Evolutionary conservation across 225 moss, liverwort and hornwort species (phyloP).

Genomic region (Thuidium tamariscinum): DNA sequence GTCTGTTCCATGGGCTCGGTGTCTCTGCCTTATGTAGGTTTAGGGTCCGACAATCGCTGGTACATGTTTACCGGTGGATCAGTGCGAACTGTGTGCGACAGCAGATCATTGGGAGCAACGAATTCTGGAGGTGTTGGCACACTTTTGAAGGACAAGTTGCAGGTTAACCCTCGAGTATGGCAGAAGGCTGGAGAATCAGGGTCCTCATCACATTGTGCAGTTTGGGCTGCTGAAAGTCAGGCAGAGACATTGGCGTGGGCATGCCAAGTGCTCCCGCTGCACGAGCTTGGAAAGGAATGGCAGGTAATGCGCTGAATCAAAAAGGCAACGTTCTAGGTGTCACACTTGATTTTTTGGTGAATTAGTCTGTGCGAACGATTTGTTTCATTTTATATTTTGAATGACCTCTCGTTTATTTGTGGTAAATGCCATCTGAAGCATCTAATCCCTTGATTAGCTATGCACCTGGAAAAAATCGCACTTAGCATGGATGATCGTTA

Average conservation of each 20-base stretch:
- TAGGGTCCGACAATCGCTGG: conserved; percentile 47
- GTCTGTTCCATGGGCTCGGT: neutral
- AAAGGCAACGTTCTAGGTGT: neutral
- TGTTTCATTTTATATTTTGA: neutral
- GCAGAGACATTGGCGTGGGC: conserved; percentile 39
- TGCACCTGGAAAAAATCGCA: neutral
- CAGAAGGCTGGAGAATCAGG: conserved; percentile 25
- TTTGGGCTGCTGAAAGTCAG: conserved; percentile 41
- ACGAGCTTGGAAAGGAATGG: conserved; percentile 12
- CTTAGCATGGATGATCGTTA: neutral
- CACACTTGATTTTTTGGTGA: neutral
- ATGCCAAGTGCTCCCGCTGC: conserved; percentile 8
- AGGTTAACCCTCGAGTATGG: conserved; percentile 25
- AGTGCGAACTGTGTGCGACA: conserved; percentile 13
- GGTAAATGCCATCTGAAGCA: neutral
- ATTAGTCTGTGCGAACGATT: neutral
- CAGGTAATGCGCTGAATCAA: conserved; percentile 14
- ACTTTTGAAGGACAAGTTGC: conserved; percentile 23
- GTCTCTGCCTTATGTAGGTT: conserved; percentile 20
- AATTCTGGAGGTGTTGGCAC: neutral
- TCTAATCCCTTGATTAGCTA: neutral
- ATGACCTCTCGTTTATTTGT: neutral
- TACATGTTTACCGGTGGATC: conserved; percentile 37
- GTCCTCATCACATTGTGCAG: conserved; percentile 9
- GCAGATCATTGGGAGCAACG: neutral